phyloP scores from a whole-genome alignment of 1,284 basidiomycete species.

The Tylopilus sp. region DNA sequence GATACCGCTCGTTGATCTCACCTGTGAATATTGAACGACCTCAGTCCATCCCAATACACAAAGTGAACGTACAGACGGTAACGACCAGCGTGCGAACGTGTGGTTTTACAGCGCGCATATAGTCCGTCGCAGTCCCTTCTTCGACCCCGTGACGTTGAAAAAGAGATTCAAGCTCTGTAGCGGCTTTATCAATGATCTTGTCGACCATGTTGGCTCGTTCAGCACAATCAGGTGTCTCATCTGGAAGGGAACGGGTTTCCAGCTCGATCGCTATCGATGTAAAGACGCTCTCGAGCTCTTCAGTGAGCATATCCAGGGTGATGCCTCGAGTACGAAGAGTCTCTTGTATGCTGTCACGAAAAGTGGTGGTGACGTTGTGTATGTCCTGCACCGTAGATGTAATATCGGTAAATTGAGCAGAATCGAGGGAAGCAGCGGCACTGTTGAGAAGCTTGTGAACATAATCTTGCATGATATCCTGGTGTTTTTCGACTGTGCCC shows the following conservation, averaged over 20 bases:
- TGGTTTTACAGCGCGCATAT: slow-evolving; percentile 4
- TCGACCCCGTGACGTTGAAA: slow-evolving; percentile 5
- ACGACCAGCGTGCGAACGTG: slow-evolving; percentile 5
- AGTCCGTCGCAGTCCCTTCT: slow-evolving; percentile 5
- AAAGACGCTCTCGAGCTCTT: slow-evolving; percentile 5
- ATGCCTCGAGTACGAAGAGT: too few relatives aligned
- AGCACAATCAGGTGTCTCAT: slow-evolving; percentile 9
- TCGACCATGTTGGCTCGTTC: slow-evolving; percentile 14
- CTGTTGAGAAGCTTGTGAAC: slow-evolving; percentile 12
- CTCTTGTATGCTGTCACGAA: too few relatives aligned
- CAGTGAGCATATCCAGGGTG: too few relatives aligned
- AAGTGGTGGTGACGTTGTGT: neutral
- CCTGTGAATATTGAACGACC: slow-evolving; percentile 9
- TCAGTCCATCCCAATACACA: too few relatives aligned
- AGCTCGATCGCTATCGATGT: slow-evolving; percentile 2
- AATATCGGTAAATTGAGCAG: slow-evolving; percentile 14
- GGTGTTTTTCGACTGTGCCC: slow-evolving; percentile 8
- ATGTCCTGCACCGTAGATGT: slow-evolving; percentile 16
- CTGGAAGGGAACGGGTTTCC: neutral
- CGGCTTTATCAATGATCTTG: slow-evolving; percentile 11
- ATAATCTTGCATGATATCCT: slow-evolving; percentile 12
- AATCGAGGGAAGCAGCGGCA: slow-evolving; percentile 8
- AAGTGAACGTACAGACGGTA: slow-evolving; percentile 19
- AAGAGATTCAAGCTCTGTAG: slow-evolving; percentile 3
- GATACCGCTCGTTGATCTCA: slow-evolving; percentile 26